Conservation (phyloP, 2,329 filamentous ascomycete species). For the Niveomyces coronatus region DNA sequence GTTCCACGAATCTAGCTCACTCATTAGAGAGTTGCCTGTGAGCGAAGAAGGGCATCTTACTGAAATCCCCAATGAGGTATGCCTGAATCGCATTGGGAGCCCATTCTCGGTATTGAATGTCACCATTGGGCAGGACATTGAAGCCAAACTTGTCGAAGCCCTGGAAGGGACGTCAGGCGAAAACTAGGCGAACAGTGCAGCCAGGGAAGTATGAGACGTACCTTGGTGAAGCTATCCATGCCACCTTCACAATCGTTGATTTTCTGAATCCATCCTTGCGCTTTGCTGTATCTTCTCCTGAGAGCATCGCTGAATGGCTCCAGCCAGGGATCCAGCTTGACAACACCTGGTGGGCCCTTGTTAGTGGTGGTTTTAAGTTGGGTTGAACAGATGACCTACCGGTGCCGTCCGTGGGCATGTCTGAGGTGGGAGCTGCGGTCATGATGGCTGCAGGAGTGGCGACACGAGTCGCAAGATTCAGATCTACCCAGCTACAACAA, state of each 20-base stretch:
- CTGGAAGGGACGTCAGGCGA: constrained; percentile 31
- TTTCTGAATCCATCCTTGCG: constrained; percentile 76
- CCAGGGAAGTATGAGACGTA: constrained; percentile 21
- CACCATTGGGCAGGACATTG: constrained; percentile 69
- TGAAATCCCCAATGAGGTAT: constrained; percentile 89
- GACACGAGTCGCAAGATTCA: no score
- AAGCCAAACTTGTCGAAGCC: constrained; percentile 82
- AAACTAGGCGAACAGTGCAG: background rate
- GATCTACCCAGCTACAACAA: no score
- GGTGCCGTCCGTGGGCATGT: constrained; percentile 59
- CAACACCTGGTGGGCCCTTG: no score
- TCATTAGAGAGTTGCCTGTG: background rate
- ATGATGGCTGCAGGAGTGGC: constrained; percentile 7
- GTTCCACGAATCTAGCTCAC: constrained; percentile 67
- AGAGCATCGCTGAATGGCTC: constrained; percentile 72
- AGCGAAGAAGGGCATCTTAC: constrained; percentile 35
- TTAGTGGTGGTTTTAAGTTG: no score
- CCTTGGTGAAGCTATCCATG: constrained; percentile 81
- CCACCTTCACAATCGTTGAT: constrained; percentile 81
- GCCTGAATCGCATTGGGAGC: constrained; percentile 81
- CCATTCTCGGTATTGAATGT: constrained; percentile 92
- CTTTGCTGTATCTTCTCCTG: constrained; percentile 64
- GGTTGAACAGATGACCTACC: constrained; percentile 48
- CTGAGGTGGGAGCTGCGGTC: constrained; percentile 25
- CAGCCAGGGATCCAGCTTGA: constrained; percentile 82